Evolutionary conservation across 2,329 filamentous ascomycete species (phyloP).

Genomic region (Fusarium avenaceum): DNA sequence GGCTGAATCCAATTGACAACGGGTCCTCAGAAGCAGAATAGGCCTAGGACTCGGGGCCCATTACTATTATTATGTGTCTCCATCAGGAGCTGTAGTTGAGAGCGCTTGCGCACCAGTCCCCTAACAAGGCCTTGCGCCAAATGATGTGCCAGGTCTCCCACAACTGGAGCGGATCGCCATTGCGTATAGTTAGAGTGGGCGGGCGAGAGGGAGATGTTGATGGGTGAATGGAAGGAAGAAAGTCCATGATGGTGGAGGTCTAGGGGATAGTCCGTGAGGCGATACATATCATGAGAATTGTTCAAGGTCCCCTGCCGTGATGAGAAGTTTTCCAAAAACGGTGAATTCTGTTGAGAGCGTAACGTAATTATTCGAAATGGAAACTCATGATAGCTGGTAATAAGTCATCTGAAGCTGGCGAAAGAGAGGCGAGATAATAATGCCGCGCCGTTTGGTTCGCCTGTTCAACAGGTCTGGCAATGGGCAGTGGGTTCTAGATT

Average conservation of each 20-base stretch:
- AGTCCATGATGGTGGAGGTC: conserved; percentile 40
- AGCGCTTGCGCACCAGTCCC: conserved; percentile 22
- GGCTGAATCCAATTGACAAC: conserved; percentile 16
- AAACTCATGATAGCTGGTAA: conserved; percentile 35
- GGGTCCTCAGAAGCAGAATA: conserved; percentile 13
- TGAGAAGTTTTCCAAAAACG: neutral
- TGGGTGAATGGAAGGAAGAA: conserved; percentile 30
- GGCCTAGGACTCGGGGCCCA: neutral
- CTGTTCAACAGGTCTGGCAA: conserved; percentile 36
- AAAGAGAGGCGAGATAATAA: conserved; percentile 40
- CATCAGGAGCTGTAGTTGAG: conserved; percentile 1
- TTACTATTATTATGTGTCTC: neutral
- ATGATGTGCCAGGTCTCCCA: conserved; percentile 32
- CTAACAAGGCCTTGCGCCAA: conserved; percentile 28
- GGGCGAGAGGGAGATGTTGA: conserved; percentile 24
- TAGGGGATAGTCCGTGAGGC: conserved; percentile 1
- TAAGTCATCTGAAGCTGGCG: conserved; percentile 17
- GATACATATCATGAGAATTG: conserved; percentile 39
- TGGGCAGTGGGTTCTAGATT: conserved; percentile 38
- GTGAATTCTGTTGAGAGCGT: conserved; percentile 9
- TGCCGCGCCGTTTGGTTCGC: conserved; percentile 32
- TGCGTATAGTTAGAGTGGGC: conserved; percentile 25
- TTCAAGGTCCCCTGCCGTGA: conserved; percentile 3
- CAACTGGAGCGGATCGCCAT: conserved; percentile 47
- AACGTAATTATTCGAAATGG: conserved; percentile 31